Evolutionary conservation across 139 green algal genomes (phyloP).

Genomic region (Chlamydomonas eustigma): DNA sequence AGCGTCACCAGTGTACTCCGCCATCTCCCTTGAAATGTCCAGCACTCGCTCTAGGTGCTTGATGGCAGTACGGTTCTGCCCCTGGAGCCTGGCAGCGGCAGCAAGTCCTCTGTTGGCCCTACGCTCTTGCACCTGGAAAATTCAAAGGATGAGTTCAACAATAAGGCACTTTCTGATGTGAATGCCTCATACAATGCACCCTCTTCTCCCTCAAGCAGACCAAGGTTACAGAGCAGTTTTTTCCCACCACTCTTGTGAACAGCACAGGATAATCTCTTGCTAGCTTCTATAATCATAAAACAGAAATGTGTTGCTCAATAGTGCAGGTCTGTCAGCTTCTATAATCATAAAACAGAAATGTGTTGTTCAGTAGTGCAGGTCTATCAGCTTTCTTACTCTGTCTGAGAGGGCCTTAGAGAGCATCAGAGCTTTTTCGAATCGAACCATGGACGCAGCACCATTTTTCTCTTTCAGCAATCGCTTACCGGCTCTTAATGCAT

Average conservation of each 20-base stretch:
- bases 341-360: no score
- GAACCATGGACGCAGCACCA: constrained; percentile 74
- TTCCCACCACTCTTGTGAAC: no score
- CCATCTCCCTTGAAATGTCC: constrained; percentile 70
- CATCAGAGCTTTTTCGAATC: constrained; percentile 94
- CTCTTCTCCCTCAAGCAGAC: no score
- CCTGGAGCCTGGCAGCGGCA: constrained; percentile 65
- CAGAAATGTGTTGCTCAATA: no score
- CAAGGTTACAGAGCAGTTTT: no score
- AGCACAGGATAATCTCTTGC: no score
- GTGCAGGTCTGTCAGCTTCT: no score
- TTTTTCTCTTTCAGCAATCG: constrained; percentile 80
- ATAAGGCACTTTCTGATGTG: no score
- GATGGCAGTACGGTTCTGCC: constrained; percentile 68
- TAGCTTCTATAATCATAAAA: no score
- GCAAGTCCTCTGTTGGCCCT: constrained; percentile 81
- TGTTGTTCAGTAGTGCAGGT: no score
- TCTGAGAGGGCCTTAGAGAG: constrained; percentile 68
- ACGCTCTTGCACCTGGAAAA: constrained; percentile 68
- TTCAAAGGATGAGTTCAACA: no score
- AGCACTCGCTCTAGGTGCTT: constrained; percentile 83
- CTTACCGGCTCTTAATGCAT: constrained; percentile 78
- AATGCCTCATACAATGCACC: no score
- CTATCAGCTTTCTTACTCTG: constrained; percentile 54
- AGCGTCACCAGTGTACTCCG: constrained; percentile 74